phyloP scores from a whole-genome alignment of 1,284 basidiomycete species.

The Malassezia arunalokei region DNA sequence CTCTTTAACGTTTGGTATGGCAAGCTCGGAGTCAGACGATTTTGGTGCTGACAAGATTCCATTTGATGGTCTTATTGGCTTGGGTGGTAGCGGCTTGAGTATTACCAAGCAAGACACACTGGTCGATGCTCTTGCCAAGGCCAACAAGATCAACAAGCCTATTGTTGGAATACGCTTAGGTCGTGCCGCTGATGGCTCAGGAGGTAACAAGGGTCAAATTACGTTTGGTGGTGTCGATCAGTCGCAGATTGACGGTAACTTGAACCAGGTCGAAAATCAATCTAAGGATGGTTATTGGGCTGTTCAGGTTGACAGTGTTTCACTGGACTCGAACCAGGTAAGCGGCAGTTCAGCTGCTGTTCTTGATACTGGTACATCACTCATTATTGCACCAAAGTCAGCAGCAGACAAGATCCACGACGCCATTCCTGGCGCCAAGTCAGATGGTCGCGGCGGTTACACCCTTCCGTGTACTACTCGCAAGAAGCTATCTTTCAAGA shows the following conservation, averaged over 20 bases:
- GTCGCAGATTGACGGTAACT: constrained; percentile 49
- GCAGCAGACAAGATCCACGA: constrained; percentile 54
- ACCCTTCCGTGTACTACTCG: constrained; percentile 65
- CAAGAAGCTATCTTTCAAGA: constrained; percentile 57
- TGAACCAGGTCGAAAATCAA: constrained; percentile 43
- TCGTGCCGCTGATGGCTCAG: constrained; percentile 51
- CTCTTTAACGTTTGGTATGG: constrained; percentile 62
- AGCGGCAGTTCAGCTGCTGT: constrained; percentile 51
- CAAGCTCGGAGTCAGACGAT: constrained; percentile 55
- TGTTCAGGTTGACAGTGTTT: constrained; percentile 54
- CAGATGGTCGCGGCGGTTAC: constrained; percentile 51
- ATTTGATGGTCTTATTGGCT: constrained; percentile 74
- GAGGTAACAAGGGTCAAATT: constrained; percentile 61
- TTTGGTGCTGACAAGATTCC: constrained; percentile 50
- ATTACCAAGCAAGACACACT: constrained; percentile 59
- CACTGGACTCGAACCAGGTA: constrained; percentile 54
- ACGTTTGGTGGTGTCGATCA: constrained; percentile 69
- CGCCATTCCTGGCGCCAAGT: constrained; percentile 55
- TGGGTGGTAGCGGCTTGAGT: constrained; percentile 50
- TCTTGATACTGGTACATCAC: constrained; percentile 47
- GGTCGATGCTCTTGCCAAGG: constrained; percentile 59
- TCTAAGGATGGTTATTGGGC: constrained; percentile 61
- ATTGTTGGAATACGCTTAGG: constrained; percentile 72
- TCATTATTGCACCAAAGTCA: constrained; percentile 47
- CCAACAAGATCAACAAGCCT: constrained; percentile 56